Base-by-base conservation (phyloP, 805 yeast species). In the Candida wancherniae region DNA sequence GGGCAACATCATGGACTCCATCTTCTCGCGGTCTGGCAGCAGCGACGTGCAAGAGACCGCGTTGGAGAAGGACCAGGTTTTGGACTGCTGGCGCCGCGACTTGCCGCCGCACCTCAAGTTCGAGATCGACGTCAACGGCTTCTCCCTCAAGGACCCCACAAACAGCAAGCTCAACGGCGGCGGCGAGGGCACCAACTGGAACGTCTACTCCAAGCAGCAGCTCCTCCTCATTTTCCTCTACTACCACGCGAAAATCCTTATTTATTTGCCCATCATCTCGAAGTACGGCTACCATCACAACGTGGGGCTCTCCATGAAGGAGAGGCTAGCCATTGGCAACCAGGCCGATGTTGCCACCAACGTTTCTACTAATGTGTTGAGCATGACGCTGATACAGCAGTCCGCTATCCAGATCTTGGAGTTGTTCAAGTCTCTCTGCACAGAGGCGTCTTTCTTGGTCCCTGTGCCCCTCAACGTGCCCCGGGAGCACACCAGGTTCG, bases 21-120 rank as follows among this genome's bases (percentile, higher is more conserved):
- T 82, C 8, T 83, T 78, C 56, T 75, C 77, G 29, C 71, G 88
- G 50, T 71, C 63, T 41, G 73, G 64, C 4, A 37, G 38, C 21
- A 36, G 38, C 13, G 56, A 63, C 5, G 53, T 51, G 28, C 38
- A 31, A 18, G 45, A 44, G 9, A 40, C 40, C 23, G 58, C 65
- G 1, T 43, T 57, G 8, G 48, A 47, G 13, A 50, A 50, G 22
- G 95, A 87, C 49, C 75, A 80, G 44, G 71, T 78, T 45, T 62
- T 87, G 27, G 94, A 86, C 44, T 61, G 73, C 28, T 87, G 96
- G 96, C 66, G 84, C 45, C 61, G 78, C 13, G 83, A 80, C 23
- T 60, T 87, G 23, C 85, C 94, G 1, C 22, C 55, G 0, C 67
- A 69, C 22, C 59, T 84, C 36, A 69, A 67, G 34, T 83, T 85